Conservation (phyloP, 2,329 filamentous ascomycete species). For the Aspergillus fumigatiaffinis region DNA sequence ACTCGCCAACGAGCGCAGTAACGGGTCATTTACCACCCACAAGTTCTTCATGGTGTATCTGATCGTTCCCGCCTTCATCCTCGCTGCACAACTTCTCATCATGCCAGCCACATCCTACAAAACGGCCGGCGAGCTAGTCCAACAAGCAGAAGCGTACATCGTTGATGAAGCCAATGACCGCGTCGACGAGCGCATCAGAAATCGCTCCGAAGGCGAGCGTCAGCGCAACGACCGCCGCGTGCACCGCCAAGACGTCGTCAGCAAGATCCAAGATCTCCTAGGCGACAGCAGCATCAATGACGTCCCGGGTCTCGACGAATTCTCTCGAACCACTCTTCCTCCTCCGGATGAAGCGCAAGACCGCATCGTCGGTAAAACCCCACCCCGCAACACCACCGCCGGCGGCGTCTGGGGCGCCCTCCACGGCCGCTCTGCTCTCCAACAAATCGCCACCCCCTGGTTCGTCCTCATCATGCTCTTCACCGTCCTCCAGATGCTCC, state of each 20-base stretch:
- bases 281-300: conserved; percentile 40
- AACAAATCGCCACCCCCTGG: conserved; percentile 51
- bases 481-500: conserved; percentile 70
- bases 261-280: conserved; percentile 70
- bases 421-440: conserved; percentile 64
- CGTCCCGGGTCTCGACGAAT: conserved; percentile 1
- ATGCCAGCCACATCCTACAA: conserved; percentile 78
- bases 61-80: conserved; percentile 63
- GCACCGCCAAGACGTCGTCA: conserved; percentile 60
- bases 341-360: conserved; percentile 25
- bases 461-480: conserved; percentile 80
- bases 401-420: conserved; percentile 80
- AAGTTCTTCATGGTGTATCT: conserved; percentile 72
- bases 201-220: conserved; percentile 44
- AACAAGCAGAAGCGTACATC: conserved; percentile 58
- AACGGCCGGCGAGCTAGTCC: conserved; percentile 76
- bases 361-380: neutral
- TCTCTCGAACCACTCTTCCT: conserved; percentile 33
- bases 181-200: conserved; percentile 53
- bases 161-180: conserved; percentile 54
- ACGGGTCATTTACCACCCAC: conserved; percentile 56
- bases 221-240: conserved; percentile 54
- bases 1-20: conserved; percentile 61
- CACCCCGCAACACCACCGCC: conserved; percentile 26
- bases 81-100: conserved; percentile 63